A percentile compares a stretch with the other conserved stretches of the same genome.
Evolutionary conservation across 345 rosid genomes (phyloP).

Genomic region (Populus alba): DNA sequence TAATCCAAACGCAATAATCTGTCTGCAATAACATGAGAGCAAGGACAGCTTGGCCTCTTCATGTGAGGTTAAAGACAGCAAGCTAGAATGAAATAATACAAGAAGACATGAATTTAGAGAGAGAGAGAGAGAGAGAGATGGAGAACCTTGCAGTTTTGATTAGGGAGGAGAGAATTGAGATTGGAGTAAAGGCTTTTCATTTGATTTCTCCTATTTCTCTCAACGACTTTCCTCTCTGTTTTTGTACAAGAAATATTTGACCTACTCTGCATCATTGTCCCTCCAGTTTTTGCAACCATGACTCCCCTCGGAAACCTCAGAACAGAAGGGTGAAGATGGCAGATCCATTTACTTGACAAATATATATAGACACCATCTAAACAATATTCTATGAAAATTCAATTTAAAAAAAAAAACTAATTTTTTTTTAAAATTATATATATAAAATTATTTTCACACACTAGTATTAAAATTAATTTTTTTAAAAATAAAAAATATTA

Average conservation of each 20-base stretch:
- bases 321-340: background rate
- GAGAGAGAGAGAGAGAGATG: background rate
- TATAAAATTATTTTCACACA: no score
- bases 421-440: no score
- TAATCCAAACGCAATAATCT: no score
- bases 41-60: background rate
- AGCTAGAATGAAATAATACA: background rate
- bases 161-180: conserved; percentile 50
- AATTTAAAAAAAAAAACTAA: no score
- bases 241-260: conserved; percentile 21
- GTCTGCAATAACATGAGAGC: background rate
- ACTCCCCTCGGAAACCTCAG: background rate
- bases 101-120: background rate
- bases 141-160: conserved; percentile 25
- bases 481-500: no score
- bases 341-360: background rate
- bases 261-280: conserved; percentile 7
- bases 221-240: conserved; percentile 47
- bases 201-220: conserved; percentile 51
- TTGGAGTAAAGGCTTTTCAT: conserved; percentile 45
- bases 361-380: background rate
- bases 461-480: no score
- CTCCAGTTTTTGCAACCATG: background rate
- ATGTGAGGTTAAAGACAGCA: background rate
- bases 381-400: no score